phyloP scores from a whole-genome alignment of 2,329 filamentous ascomycete genomes.

The Aspergillus tubingensis region DNA sequence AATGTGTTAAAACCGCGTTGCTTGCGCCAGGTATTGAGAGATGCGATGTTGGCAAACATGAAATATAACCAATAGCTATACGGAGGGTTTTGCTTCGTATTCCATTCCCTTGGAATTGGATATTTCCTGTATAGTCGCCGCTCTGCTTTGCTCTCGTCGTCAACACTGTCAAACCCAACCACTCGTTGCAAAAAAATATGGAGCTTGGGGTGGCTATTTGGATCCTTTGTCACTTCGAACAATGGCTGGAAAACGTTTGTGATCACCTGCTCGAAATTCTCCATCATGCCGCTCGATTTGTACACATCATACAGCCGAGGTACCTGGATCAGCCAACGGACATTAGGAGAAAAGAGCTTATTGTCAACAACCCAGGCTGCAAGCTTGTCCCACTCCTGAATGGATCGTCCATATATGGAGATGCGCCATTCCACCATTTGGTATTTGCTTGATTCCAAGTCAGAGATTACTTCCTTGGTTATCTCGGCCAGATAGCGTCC shows the following conservation, averaged over 20 bases:
- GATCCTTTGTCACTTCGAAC: conserved; percentile 90
- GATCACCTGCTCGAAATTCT: conserved; percentile 86
- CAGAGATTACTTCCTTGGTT: conserved; percentile 94
- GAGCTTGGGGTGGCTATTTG: conserved; percentile 82
- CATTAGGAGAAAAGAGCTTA: conserved; percentile 96
- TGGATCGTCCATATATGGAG: conserved; percentile 87
- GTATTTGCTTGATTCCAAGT: conserved; percentile 98
- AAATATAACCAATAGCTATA: conserved; percentile 99
- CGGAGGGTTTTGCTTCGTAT: conserved; percentile 90
- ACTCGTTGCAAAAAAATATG: conserved; percentile 94
- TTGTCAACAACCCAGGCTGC: conserved; percentile 98
- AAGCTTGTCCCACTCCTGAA: conserved; percentile 97
- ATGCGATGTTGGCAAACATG: conserved; percentile 89
- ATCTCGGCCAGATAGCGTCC: conserved; percentile 96
- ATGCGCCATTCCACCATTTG: conserved; percentile 99
- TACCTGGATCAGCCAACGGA: conserved; percentile 95
- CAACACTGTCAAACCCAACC: conserved; percentile 95
- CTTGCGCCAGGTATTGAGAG: conserved; percentile 88
- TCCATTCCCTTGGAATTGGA: conserved; percentile 84
- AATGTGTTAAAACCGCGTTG: conserved; percentile 95
- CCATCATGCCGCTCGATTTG: conserved; percentile 83
- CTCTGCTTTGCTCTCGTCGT: conserved; percentile 97
- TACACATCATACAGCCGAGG: conserved; percentile 95
- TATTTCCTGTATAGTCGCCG: conserved; percentile 94
- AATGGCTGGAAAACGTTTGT: conserved; percentile 90